These are phyloP conservation scores for Solanum aculeatissimum DNA, from an alignment of 305 asterid species.

Conservation along the genomic window DNA sequence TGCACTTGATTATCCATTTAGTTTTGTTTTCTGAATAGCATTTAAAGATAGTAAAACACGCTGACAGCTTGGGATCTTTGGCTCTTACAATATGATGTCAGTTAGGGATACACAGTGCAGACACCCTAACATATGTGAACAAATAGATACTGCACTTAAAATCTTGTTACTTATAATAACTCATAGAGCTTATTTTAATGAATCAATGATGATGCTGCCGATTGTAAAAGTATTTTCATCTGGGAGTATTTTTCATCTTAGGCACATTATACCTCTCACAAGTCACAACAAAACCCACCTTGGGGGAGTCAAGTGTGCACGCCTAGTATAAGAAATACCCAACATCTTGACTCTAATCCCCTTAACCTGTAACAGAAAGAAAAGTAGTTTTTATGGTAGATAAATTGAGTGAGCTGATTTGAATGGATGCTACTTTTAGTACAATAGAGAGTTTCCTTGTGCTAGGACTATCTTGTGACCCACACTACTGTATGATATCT, in stretches of 20 bases:
- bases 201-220: background rate
- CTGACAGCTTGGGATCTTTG: background rate
- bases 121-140: background rate
- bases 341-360: background rate
- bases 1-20: background rate
- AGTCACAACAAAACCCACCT: background rate
- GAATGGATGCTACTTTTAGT: background rate
- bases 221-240: background rate
- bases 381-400: background rate
- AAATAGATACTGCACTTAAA: background rate
- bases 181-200: background rate
- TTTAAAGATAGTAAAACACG: background rate
- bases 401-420: background rate
- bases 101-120: background rate
- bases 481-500: background rate
- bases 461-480: background rate
- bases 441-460: background rate
- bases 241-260: background rate
- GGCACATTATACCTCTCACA: background rate
- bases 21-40: background rate
- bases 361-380: background rate
- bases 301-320: background rate
- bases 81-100: background rate
- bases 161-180: background rate
- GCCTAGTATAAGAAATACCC: background rate